Base-by-base conservation (phyloP, 345 rosid species). In the Schrenkiella parvula region DNA sequence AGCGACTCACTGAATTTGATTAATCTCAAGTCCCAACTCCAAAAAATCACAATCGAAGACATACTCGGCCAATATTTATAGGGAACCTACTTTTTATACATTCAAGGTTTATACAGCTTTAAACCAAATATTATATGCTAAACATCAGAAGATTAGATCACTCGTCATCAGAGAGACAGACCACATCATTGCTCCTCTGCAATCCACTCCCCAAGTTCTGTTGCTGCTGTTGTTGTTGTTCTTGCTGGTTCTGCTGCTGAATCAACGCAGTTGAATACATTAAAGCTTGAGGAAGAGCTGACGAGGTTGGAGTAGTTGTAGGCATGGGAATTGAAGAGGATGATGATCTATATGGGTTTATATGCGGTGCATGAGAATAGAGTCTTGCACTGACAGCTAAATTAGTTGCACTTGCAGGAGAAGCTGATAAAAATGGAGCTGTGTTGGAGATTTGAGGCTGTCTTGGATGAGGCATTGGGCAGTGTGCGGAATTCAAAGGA, bases 141-240 rank as follows among this genome's bases (percentile, higher is more conserved):
- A 26, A 10, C 12, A 48, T 48, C 44, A n/a, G 13, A 11, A 10
- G 9, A 21, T 18, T 59, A 44, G 13, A 44, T 70, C 56, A 70
- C 72, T 70, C 80, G 42, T 76, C 72, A 65, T 76, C 80, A 48
- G 76, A 76, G 28, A 76, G 67, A 57, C 32, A 76, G 8, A 76
- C 80, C 51, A 75, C 48, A 54, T 54, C 51, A 55, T 21, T 35
- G 28, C 41, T 61, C 4, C 15, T n/a, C 31, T 22, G 78, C 19
- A 62, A 54, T 25, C 74, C 74, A 37, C 21, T 64, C 6, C 68
- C 66, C 64, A 44, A 54, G 9, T 64, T 54, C 26, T 59, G 71
- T 56, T 73, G 67, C 8, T 29, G 76, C 42, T 28, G 63, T 1
- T 39, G 64, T 22, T 28, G 38, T 43, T 34, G 70, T 17, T 61